Conservation (phyloP, 495 filamentous ascomycete species). For the Podospora bellae-mahoneyi region DNA sequence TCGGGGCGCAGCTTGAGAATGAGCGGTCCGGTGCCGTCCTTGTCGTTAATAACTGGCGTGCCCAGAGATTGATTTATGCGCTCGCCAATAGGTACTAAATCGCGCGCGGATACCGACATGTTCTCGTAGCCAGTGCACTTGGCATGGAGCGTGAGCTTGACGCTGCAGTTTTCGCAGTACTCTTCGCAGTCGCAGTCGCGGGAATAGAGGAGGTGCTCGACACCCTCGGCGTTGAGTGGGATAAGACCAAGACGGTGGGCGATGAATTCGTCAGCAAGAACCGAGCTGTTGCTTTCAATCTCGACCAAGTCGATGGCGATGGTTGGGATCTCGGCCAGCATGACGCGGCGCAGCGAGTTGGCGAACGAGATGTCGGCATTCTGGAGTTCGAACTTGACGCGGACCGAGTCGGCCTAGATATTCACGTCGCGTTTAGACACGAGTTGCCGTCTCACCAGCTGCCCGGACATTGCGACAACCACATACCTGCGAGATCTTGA, state of each 20-base stretch:
- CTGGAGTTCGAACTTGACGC: constrained; percentile 77
- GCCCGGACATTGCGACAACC: constrained; percentile 12
- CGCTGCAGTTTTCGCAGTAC: constrained; percentile 85
- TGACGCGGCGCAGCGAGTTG: constrained; percentile 87
- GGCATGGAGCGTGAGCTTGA: constrained; percentile 76
- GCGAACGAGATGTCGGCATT: constrained; percentile 84
- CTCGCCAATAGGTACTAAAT: constrained; percentile 70
- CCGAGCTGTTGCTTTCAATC: constrained; percentile 87
- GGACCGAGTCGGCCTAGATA: constrained; percentile 59
- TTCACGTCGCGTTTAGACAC: constrained; percentile 13
- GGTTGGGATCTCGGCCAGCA: constrained; percentile 92
- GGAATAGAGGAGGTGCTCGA: constrained; percentile 81
- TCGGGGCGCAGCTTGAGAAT: constrained; percentile 85
- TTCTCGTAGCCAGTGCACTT: constrained; percentile 76
- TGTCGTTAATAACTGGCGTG: constrained; percentile 81
- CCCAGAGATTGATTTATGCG: constrained; percentile 60
- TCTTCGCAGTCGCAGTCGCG: constrained; percentile 95
- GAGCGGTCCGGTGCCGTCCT: constrained; percentile 71
- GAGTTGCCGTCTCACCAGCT: neutral
- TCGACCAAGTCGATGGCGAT: constrained; percentile 94
- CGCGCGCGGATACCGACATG: constrained; percentile 87
- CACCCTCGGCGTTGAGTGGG: constrained; percentile 77
- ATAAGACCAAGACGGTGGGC: constrained; percentile 89
- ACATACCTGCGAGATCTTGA: constrained; percentile 68
- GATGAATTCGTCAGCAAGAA: constrained; percentile 93